Base-by-base conservation (phyloP, 2,329 filamentous ascomycete species). In the Botrytis porri region DNA sequence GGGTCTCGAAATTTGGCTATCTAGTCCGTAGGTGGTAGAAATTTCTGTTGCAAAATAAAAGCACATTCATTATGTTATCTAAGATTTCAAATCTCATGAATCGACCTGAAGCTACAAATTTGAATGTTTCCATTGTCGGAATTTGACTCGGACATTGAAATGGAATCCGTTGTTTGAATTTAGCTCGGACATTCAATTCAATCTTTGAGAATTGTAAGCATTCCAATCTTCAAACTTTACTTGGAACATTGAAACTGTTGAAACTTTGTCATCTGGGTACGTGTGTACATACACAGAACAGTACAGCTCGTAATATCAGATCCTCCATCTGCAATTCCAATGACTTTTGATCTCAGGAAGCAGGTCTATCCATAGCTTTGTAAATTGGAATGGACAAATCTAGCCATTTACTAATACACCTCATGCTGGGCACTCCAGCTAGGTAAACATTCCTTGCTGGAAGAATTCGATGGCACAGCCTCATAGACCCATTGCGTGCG, bases 401-500 rank as follows among this genome's bases (percentile, higher is more conserved):
- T 54, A n/a, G 32, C 43, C 32, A 39, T 12, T 37, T 29, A 51
- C 29, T 57, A n/a, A 37, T 22, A 32, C n/a, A 39, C 22, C 12
- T 62, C 37, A 62, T 39, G 60, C 37, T 62, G 22, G 37, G 35
- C 18, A 9, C 35, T n/a, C n/a, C n/a, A n/a, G n/a, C n/a, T 22
- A 3, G 29, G n/a, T 29, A 29, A 10, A n/a, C 64, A 67, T 66
- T 54, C 63, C 63, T 71, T 73, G 65, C 48, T 73, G 32, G 29
- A 48, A 51, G 39, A 72, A 70, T 54, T 48, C 32, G 22, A 37
- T 48, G 25, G 25, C 60, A 61, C 39, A 70, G 63, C 57, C 63
- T 62, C 48, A 39, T 51, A 35, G 73, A 67, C 74, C 73, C 70
- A 69, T 71, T 61, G 39, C n/a, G 32, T 60, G 51, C 71, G 73